Conservation (phyloP, 441 rosid species). For the Pelargonium cotyledonis region DNA sequence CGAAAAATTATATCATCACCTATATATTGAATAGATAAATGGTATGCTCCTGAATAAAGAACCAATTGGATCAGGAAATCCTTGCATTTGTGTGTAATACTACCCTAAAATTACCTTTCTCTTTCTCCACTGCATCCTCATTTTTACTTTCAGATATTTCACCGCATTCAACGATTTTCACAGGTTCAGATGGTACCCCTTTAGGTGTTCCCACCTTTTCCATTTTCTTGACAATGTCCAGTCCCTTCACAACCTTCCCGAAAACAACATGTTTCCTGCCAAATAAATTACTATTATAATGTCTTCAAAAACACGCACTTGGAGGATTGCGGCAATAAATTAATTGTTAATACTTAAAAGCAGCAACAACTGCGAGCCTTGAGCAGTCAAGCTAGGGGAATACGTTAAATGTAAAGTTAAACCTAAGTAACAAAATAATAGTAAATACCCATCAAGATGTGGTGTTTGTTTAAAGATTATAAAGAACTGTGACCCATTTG, state of each 20-base stretch:
- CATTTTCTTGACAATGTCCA: constrained; percentile 70
- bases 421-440: background rate
- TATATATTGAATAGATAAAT: background rate
- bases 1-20: constrained; percentile 19
- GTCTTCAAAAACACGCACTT: constrained; percentile 3
- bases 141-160: constrained; percentile 46
- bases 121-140: constrained; percentile 42
- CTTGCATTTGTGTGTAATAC: background rate
- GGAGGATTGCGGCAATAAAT: background rate
- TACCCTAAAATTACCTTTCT: constrained; percentile 40
- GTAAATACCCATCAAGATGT: constrained; percentile 80
- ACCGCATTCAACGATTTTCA: constrained; percentile 73
- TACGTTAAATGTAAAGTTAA: no score
- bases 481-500: constrained; percentile 95
- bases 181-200: constrained; percentile 53
- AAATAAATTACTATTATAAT: constrained; percentile 10
- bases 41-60: background rate
- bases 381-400: no score
- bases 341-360: background rate
- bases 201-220: constrained; percentile 64
- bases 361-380: background rate
- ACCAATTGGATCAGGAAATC: constrained; percentile 14
- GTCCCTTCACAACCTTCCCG: constrained; percentile 79
- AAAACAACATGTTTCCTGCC: constrained; percentile 95
- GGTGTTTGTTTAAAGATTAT: constrained; percentile 70